Conservation (phyloP, 139 green algal species). For the Coelastrella sp. region DNA sequence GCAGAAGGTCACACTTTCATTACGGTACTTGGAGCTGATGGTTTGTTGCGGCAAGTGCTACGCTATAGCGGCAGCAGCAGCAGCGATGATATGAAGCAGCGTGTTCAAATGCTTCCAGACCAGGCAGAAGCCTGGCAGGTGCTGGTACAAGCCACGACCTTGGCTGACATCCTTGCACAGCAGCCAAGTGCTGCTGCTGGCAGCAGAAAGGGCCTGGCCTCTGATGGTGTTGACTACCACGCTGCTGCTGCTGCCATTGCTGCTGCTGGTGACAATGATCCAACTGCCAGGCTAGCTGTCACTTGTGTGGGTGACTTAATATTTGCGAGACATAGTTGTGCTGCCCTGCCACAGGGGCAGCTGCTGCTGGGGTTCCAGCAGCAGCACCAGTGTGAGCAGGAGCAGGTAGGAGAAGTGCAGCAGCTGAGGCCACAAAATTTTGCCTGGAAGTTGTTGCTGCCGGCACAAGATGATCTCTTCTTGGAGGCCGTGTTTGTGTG, state of each 20-base stretch:
- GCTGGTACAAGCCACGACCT: not conserved
- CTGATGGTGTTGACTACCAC: not conserved
- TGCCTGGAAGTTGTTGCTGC: not conserved
- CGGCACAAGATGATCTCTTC: not conserved
- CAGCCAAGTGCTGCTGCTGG: not conserved
- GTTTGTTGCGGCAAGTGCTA: not conserved
- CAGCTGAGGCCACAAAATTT: not conserved
- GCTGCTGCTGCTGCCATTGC: not conserved
- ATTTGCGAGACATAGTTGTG: conserved; percentile 7
- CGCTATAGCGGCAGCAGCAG: not conserved
- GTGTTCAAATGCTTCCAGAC: not conserved
- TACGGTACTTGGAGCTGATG: conserved; percentile 1
- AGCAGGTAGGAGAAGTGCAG: not conserved
- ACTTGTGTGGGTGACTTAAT: not conserved
- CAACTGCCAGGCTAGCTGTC: not conserved
- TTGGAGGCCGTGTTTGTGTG: conserved; percentile 24
- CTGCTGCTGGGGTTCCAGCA: conserved; percentile 20
- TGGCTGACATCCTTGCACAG: not conserved
- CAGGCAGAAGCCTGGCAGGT: not conserved
- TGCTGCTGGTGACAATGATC: conserved; percentile 23
- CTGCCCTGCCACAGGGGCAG: not conserved
- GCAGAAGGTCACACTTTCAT: not conserved
- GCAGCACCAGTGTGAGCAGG: not conserved
- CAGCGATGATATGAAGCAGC: not conserved
- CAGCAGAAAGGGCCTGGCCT: not conserved